Evolutionary conservation across 805 yeast species (phyloP), one percentile per base, ranked within the genome.

Genomic region (Saccharomyces paradoxus): DNA sequence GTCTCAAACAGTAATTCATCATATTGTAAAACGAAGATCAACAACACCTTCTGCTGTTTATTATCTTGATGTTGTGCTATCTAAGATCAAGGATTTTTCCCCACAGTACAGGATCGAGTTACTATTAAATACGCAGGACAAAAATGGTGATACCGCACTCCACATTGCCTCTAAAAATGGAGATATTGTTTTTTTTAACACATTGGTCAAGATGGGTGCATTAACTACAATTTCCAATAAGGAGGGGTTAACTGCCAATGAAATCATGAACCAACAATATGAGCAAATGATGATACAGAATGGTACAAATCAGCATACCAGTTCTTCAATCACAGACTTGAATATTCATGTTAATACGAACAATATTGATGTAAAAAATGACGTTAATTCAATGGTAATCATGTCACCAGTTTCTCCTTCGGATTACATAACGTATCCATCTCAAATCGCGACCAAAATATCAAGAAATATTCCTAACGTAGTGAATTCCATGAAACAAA

Each of bases 121-220:
- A 53, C 83, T 68, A 24, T 51, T 68, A 30, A 85, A 86, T 64
- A 84, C 82, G 56, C 88, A 82, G 58, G 96, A 91, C 63, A 72
- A 74, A 2, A 83, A 86, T 46, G 96, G 97, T 0, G 88, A 91
- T 71, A 89, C 99, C 0, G 95, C 97, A 0, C 75, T 95, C 48
- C 99, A 94, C 67, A 71, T 89, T 56, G 87, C 82, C 58, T 95
- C 90, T 61, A 79, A 74, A 24, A 81, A 83, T 60, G 95, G 95
- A 9, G 91, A 89, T 62, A 85, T 60, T 46, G 46, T 53, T 4
- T 69, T 69, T 55, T 69, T 63, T 52, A 61, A 64, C 32, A 63
- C 63, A 3, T 53, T 69, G 13, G 49, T 66, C 0, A 56, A 60
- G 17, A 64, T 62, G 54, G 71, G 71, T 10, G 70, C 70, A 3